Base-by-base conservation (phyloP, 441 rosid genomes). In the Eruca vesicaria region DNA sequence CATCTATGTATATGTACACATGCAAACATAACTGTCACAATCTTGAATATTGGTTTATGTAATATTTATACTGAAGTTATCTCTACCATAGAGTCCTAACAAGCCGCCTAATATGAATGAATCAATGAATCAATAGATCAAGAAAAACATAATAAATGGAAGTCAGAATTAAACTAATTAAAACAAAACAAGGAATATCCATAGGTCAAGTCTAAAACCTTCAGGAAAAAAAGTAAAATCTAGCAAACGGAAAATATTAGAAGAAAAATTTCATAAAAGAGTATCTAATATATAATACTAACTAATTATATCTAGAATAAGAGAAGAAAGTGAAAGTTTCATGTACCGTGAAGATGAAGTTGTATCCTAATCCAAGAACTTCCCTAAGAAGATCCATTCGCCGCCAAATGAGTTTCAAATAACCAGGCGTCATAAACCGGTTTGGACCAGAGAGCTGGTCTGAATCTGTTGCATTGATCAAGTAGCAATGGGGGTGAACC, bases 321-420 rank as follows among this genome's bases (percentile, higher is more conserved):
- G 48, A n/a, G 64, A 60, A 50, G 8, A 58, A 48, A 20, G 2
- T 11, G 31, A 5, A 62, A 18, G 15, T 7, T 52, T 26, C 14
- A 63, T 10, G 19, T 88, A 94, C 99, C 90, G 98, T 90, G 86
- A 94, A 94, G 66, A 94, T 78, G 62, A 94, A 94, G 82, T 86
- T 84, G 79, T 87, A 94, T 4, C 98, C 97, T 87, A 89, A 79
- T 72, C 83, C 91, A 66, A 94, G 89, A 72, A 92, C 87, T 68
- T 90, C 72, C 26, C 81, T 81, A 62, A 92, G 79, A 79, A 92
- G 90, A 66, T 90, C 93, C 66, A 94, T 84, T 81, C 97, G 85
- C 67, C 86, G 83, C 99, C 99, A 94, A 94, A 90, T 90, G 86
- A 92, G 86, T 79, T 83, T 82, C 81, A 92, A 75, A 73, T 92